phyloP scores from a whole-genome alignment of 1,284 basidiomycete genomes.

The Athelia sp. region DNA sequence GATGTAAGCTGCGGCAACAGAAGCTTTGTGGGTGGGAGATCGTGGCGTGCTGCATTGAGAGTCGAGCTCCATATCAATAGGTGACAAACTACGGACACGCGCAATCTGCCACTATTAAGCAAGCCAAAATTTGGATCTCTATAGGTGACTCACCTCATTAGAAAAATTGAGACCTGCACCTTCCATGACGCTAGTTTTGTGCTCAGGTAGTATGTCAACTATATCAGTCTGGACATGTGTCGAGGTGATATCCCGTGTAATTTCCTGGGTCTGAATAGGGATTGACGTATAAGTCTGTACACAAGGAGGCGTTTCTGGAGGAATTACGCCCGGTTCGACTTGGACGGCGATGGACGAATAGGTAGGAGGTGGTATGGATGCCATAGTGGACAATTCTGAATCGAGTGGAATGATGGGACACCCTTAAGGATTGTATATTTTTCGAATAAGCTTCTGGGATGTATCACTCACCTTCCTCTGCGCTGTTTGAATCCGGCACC shows the following conservation, averaged over 20 bases:
- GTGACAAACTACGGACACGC: constrained; percentile 42
- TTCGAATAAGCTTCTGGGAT: constrained; percentile 8
- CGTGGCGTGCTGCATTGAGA: constrained; percentile 33
- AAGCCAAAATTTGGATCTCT: neutral
- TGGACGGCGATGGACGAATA: constrained; percentile 30
- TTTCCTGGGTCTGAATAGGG: constrained; percentile 9
- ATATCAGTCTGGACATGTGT: neutral
- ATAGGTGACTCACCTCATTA: neutral
- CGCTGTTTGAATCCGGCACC: constrained; percentile 27
- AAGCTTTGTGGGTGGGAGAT: constrained; percentile 13
- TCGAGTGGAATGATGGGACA: constrained; percentile 4
- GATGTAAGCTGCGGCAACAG: constrained; percentile 6
- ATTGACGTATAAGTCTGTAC: neutral
- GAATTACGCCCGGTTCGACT: constrained; percentile 15
- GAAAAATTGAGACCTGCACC: no score
- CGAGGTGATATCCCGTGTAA: neutral
- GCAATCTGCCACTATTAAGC: constrained; percentile 12
- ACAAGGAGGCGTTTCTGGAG: no score
- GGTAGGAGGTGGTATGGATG: constrained; percentile 7
- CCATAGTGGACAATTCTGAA: constrained; percentile 6
- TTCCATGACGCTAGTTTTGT: no score
- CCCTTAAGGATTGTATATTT: neutral
- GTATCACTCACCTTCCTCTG: constrained; percentile 28
- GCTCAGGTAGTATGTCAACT: no score
- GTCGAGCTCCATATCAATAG: constrained; percentile 60